phyloP scores from a whole-genome alignment of 192 early-diverging fungal genomes.

The Chytriomyces hyalinus region DNA sequence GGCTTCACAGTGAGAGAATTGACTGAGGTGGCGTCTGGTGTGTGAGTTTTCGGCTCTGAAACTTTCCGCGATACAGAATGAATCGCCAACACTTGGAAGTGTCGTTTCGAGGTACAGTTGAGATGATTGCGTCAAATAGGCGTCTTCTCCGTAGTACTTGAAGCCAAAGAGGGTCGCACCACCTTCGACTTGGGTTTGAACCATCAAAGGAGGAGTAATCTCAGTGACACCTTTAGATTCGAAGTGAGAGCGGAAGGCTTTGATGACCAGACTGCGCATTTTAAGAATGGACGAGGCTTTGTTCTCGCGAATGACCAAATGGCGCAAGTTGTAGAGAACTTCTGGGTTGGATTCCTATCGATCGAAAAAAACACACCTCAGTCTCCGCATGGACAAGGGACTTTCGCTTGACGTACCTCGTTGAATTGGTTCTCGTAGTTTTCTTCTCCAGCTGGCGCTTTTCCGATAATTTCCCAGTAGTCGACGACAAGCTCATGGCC shows the following conservation, averaged over 20 bases:
- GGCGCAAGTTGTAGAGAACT: constrained; percentile 89
- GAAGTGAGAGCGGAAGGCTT: constrained; percentile 96
- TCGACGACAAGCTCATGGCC: constrained; percentile 94
- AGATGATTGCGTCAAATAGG: constrained; percentile 97
- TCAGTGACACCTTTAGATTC: constrained; percentile 78
- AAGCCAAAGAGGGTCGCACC: constrained; percentile 93
- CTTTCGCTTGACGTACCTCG: constrained; percentile 43
- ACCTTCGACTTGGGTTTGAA: constrained; percentile 99
- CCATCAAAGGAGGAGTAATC: constrained; percentile 98
- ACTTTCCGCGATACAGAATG: constrained; percentile 94
- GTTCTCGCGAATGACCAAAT: constrained; percentile 94
- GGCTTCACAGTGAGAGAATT: constrained; percentile 94
- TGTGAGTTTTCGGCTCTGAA: constrained; percentile 98
- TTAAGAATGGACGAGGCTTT: constrained; percentile 84
- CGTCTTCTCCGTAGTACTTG: constrained; percentile 95
- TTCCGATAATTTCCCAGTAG: constrained; percentile 93
- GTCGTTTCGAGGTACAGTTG: constrained; percentile 98
- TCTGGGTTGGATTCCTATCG: constrained; percentile 81
- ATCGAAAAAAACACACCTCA: not conserved
- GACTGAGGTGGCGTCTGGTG: constrained; percentile 94
- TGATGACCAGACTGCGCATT: constrained; percentile 83
- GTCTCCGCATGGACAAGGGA: not conserved
- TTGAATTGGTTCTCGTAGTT: constrained; percentile 91
- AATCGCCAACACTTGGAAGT: constrained; percentile 92
- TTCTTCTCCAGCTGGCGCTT: constrained; percentile 93